phyloP scores from a whole-genome alignment of 768 basidiomycete species.

The Suillus occidentalis region DNA sequence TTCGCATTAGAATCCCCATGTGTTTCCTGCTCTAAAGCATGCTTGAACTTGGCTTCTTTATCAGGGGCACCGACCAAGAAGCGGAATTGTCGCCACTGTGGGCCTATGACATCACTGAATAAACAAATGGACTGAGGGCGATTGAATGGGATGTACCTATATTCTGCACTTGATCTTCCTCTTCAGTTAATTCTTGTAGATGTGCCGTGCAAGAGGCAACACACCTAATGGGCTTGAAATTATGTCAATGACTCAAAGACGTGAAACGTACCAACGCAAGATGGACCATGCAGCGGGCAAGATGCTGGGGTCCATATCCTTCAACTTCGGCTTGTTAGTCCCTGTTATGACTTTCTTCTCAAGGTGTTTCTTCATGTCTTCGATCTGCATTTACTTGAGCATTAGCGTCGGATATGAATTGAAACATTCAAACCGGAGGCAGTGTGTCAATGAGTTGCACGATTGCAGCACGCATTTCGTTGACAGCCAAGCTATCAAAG shows the following conservation, averaged over 20 bases:
- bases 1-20: slow-evolving; percentile 38
- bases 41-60: slow-evolving; percentile 64
- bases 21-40: slow-evolving; percentile 43
- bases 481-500: slow-evolving; percentile 46
- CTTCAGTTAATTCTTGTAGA: slow-evolving; percentile 58
- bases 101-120: slow-evolving; percentile 30
- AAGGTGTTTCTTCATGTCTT: slow-evolving; percentile 59
- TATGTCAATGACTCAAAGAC: background rate
- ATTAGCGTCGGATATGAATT: background rate
- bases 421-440: slow-evolving; percentile 42
- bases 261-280: slow-evolving; percentile 51
- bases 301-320: slow-evolving; percentile 48
- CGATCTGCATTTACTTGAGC: slow-evolving; percentile 36
- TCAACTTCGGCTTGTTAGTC: slow-evolving; percentile 52
- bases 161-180: slow-evolving; percentile 54
- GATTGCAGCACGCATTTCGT: slow-evolving; percentile 50
- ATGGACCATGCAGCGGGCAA: slow-evolving; percentile 65
- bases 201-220: slow-evolving; percentile 74
- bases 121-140: background rate
- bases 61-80: slow-evolving; percentile 72
- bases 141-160: slow-evolving; percentile 40
- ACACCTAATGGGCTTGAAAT: slow-evolving; percentile 40
- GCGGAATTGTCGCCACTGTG: slow-evolving; percentile 60
- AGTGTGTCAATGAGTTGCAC: slow-evolving; percentile 43
- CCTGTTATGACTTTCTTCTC: slow-evolving; percentile 49